These are phyloP conservation scores for Blastobotrys terrestris DNA, from an alignment of 805 yeast genomes.

Conservation along the genomic window DNA sequence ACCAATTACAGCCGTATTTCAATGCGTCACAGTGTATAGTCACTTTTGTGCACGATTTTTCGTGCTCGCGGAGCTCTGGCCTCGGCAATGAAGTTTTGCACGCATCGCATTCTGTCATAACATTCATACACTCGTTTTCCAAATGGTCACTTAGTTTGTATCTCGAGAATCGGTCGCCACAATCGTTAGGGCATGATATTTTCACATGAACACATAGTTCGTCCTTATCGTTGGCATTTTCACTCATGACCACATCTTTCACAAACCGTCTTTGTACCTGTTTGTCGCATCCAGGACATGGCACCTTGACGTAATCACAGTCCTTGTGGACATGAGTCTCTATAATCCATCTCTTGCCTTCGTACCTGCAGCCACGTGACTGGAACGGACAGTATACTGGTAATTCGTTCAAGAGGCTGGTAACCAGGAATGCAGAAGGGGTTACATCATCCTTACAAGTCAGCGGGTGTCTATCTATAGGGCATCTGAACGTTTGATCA, in stretches of 20 bases:
- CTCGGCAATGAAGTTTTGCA: conserved; percentile 16
- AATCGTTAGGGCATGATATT: conserved; percentile 19
- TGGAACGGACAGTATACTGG: conserved; percentile 48
- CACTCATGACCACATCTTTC: background rate
- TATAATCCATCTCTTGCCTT: conserved; percentile 54
- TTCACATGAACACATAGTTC: conserved; percentile 18
- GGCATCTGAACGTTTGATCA: conserved; percentile 37
- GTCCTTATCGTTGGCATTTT: background rate
- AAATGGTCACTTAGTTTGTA: conserved; percentile 18
- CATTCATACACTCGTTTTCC: conserved; percentile 6
- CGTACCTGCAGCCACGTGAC: conserved; percentile 51
- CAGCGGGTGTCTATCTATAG: conserved; percentile 53
- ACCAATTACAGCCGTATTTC: conserved; percentile 27
- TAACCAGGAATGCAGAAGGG: conserved; percentile 45
- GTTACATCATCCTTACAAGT: conserved; percentile 31
- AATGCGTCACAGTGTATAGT: conserved; percentile 22
- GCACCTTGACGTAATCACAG: conserved; percentile 36
- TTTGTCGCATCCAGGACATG: conserved; percentile 31
- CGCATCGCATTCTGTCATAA: conserved; percentile 9
- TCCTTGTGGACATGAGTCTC: conserved; percentile 42
- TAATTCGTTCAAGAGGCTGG: conserved; percentile 57
- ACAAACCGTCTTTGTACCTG: background rate
- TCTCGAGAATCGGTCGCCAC: conserved; percentile 15
- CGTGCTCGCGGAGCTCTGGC: conserved; percentile 16
- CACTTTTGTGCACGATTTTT: conserved; percentile 16